These are phyloP conservation scores for Lizonia empirigonia DNA, from an alignment of 2,329 filamentous ascomycete species.

Conservation along the genomic window DNA sequence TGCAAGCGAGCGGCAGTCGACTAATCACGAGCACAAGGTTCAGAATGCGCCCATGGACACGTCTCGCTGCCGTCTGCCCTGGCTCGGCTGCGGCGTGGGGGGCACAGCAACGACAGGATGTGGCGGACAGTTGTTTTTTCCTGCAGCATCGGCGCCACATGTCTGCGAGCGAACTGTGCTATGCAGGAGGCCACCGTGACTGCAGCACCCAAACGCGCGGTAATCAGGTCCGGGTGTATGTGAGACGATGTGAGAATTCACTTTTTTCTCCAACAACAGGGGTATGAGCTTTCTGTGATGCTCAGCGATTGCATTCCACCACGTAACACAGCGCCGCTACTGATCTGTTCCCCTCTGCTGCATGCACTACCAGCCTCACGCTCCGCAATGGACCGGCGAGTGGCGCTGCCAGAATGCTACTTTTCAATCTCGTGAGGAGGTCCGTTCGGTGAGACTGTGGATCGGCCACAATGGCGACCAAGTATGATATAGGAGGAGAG, in stretches of 20 bases:
- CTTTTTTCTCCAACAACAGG: conserved; percentile 31
- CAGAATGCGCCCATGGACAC: conserved; percentile 13
- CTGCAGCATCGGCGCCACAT: conserved; percentile 34
- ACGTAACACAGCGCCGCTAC: conserved; percentile 30
- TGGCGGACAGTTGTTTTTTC: conserved; percentile 39
- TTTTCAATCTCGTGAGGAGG: conserved; percentile 18
- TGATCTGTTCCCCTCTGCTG: conserved; percentile 20
- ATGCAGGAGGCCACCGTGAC: conserved; percentile 36
- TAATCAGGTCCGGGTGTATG: conserved; percentile 24
- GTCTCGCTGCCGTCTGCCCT: conserved; percentile 17
- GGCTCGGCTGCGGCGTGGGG: conserved; percentile 39
- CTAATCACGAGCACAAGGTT: conserved; percentile 16
- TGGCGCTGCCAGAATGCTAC: conserved; percentile 21
- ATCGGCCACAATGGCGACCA: conserved; percentile 3
- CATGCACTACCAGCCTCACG: conserved; percentile 36
- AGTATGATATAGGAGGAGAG: conserved; percentile 14
- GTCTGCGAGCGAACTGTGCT: conserved; percentile 39
- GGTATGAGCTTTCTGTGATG: conserved; percentile 23
- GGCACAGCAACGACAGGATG: conserved; percentile 26
- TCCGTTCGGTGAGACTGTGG: conserved; percentile 15
- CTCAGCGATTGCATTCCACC: conserved; percentile 29
- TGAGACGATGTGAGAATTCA: conserved; percentile 30
- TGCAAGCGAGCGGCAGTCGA: conserved; percentile 30
- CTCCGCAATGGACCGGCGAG: conserved; percentile 28
- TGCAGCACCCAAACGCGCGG: conserved; percentile 34